Evolutionary conservation across 2,329 filamentous ascomycete species (phyloP), one percentile per base, ranked within the genome.

Genomic region (Pyrenochaeta sp.): DNA sequence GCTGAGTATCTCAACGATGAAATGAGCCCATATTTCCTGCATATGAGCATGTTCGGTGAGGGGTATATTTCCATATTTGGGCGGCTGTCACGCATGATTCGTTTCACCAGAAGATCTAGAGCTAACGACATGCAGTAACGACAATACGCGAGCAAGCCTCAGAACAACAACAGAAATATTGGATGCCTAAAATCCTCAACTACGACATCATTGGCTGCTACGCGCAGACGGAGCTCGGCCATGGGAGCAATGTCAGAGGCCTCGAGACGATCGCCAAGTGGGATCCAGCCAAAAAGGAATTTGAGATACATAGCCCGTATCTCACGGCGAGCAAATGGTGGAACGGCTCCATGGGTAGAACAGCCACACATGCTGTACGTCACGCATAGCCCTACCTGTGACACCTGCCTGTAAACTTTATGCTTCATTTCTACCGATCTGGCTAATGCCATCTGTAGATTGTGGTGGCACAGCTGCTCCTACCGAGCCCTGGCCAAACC

Each of bases 291-390:
- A 66, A 63, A 5, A 74, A 75, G 45, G 72, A 77, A 22, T 81
- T 81, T 44, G 65, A 76, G 21, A 67, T 81, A 10, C 77, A 80
- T 58, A 80, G 77, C 48, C 78, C 78, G 8, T 75, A 74, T 18
- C 58, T 81, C 14, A 80, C 78, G 1, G 74, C 78, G 2, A 79
- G 74, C 53, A 81, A 81, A 61, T 81, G 77, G 77, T 81, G 78
- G 78, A 80, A 81, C 58, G 78, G 78, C 1, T 72, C 73, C 1
- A 71, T 81, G 65, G 78, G 78, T 2, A 67, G 77, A 17, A 79
- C 76, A n/a, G 78, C 78, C n/a, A 80, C 78, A 41, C 77, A 81
- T 68, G 74, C 78, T 19, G 62, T 68, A 59, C 44, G 61, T 58
- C 37, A 36, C 37, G 14, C 23, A 20, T 35, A 10, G 27, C 24